Evolutionary conservation across 2,329 filamentous ascomycete species (phyloP).

Genomic region (Colletotrichum tanaceti): DNA sequence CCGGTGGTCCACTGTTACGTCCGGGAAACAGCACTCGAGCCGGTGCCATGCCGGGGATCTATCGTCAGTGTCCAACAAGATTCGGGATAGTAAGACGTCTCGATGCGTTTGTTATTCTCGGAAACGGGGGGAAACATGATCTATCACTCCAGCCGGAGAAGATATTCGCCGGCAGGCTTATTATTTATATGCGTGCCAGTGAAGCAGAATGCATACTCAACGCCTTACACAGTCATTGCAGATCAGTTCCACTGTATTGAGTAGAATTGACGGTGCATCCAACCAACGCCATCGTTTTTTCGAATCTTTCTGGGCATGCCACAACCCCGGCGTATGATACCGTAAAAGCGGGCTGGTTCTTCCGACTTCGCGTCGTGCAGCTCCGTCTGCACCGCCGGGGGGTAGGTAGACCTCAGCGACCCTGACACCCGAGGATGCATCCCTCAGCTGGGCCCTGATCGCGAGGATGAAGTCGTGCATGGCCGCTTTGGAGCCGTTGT

Average conservation of each 20-base stretch:
- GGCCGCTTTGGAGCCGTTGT: constrained; percentile 46
- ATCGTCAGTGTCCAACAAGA: not conserved
- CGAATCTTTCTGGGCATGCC: not conserved
- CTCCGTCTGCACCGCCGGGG: constrained; percentile 46
- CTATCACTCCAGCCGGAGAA: too few relatives aligned
- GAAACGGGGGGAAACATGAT: too few relatives aligned
- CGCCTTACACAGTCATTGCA: too few relatives aligned
- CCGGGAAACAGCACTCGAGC: not conserved
- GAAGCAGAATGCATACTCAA: too few relatives aligned
- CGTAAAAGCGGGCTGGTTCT: constrained; percentile 35
- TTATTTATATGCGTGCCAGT: too few relatives aligned
- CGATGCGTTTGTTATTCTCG: too few relatives aligned
- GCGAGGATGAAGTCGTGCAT: constrained; percentile 45
- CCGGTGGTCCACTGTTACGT: not conserved
- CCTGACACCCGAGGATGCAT: constrained; percentile 30
- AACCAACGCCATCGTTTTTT: too few relatives aligned
- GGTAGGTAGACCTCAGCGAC: constrained; percentile 48
- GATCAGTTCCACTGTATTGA: too few relatives aligned
- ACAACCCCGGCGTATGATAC: constrained; percentile 42
- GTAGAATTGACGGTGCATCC: too few relatives aligned
- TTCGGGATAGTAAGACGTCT: too few relatives aligned
- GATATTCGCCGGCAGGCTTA: too few relatives aligned
- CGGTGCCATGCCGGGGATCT: not conserved
- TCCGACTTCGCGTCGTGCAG: constrained; percentile 22
- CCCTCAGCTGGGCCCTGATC: constrained; percentile 41